These are phyloP conservation scores for Obelidium mucronatum DNA, from an alignment of 192 early-diverging fungal species.

Conservation along the genomic window DNA sequence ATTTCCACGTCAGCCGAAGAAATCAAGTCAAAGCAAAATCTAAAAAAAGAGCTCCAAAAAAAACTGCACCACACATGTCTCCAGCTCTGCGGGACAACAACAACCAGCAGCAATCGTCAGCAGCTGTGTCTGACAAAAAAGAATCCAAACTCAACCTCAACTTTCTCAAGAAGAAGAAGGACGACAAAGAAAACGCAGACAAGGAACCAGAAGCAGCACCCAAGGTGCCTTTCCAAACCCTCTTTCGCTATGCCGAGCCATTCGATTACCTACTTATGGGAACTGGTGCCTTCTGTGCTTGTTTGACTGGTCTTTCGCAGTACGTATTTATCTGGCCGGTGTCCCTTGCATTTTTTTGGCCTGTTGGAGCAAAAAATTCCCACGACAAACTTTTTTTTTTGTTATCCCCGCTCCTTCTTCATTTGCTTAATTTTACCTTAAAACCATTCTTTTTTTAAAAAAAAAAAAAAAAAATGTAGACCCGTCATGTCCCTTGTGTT, in stretches of 20 bases:
- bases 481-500: conserved; percentile 27
- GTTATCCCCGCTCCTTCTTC: no score
- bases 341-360: no score
- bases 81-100: no score
- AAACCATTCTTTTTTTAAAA: not conserved
- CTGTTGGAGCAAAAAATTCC: no score
- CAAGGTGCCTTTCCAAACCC: conserved; percentile 10
- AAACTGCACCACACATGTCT: no score
- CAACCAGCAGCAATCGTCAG: no score
- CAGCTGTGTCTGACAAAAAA: no score
- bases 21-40: not conserved
- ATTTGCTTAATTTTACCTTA: not conserved
- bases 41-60: not conserved
- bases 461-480: not conserved
- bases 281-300: conserved; percentile 35
- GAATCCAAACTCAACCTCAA: no score
- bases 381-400: no score
- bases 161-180: not conserved
- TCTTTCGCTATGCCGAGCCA: conserved; percentile 38
- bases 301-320: conserved; percentile 39
- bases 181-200: not conserved
- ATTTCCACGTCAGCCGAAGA: no score
- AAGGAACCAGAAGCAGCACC: conserved; percentile 2
- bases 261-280: conserved; percentile 36
- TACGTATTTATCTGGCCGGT: conserved; percentile 17